Conservation (phyloP, 148 eudicot genomes). For the Linanthus parryae region DNA sequence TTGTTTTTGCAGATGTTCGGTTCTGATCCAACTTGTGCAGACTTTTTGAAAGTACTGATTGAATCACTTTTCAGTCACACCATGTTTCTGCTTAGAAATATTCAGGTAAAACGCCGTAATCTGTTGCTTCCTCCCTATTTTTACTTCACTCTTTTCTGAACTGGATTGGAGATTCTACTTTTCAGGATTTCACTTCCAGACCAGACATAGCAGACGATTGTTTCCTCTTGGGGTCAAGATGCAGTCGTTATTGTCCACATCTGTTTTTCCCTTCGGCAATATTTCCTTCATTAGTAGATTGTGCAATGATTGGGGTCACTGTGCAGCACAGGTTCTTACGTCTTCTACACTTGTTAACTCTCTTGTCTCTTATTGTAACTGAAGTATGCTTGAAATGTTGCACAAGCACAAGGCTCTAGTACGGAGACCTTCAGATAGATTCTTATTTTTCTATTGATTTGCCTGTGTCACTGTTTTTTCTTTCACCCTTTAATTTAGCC, state of each 20-base stretch:
- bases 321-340: constrained; percentile 98
- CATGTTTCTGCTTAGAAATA: constrained; percentile 59
- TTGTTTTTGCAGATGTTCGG: constrained; percentile 81
- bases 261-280: constrained; percentile 73
- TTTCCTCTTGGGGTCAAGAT: constrained; percentile 89
- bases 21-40: constrained; percentile 87
- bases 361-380: too few species aligned
- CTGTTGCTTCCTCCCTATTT: background rate
- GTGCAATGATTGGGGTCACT: constrained; percentile 83
- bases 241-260: constrained; percentile 97
- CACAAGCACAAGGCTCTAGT: too few species aligned
- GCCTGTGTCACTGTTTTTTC: too few species aligned
- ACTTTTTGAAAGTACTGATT: constrained; percentile 65
- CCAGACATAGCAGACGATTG: constrained; percentile 99
- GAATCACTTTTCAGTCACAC: constrained; percentile 93
- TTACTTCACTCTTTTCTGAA: background rate
- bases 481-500: too few species aligned
- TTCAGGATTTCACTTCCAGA: constrained; percentile 81
- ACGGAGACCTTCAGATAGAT: too few species aligned
- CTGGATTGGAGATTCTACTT: constrained; percentile 18
- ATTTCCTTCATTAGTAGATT: constrained; percentile 74
- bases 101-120: constrained; percentile 39
- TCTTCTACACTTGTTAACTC: background rate
- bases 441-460: too few species aligned
- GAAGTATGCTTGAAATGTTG: too few species aligned